phyloP scores from a whole-genome alignment of 257 asterid species.

The Capsicum chinense region DNA sequence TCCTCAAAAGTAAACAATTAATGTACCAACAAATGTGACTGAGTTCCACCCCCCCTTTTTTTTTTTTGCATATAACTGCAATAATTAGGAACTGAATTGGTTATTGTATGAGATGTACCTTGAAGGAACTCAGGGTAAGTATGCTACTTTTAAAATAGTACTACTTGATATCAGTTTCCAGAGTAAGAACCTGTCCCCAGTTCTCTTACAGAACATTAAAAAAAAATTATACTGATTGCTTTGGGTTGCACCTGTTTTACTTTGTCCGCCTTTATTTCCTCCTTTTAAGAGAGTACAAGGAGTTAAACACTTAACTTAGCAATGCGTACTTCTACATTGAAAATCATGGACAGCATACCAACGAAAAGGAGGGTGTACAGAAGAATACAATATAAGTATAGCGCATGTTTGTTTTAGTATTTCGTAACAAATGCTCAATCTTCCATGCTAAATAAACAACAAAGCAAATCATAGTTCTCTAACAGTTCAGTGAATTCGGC shows the following conservation, averaged over 20 bases:
- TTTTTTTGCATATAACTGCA: constrained; percentile 16
- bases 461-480: background rate
- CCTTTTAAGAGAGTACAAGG: too few relatives aligned
- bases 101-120: background rate
- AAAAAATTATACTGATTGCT: too few relatives aligned
- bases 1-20: background rate
- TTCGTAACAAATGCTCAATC: background rate
- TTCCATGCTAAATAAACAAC: constrained; percentile 15
- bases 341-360: too few relatives aligned
- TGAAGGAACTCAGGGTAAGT: background rate
- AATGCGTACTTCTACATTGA: too few relatives aligned
- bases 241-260: too few relatives aligned
- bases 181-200: background rate
- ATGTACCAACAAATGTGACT: background rate
- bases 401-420: too few relatives aligned
- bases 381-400: too few relatives aligned
- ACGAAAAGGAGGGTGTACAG: too few relatives aligned
- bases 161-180: constrained; percentile 4
- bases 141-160: background rate
- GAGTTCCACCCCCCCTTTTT: background rate
- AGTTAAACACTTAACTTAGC: too few relatives aligned
- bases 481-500: too few relatives aligned
- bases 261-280: too few relatives aligned
- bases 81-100: background rate
- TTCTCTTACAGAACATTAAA: background rate